Evolutionary conservation across 208 protist genomes (phyloP).

Genomic region (Wallacemonas sp.): DNA sequence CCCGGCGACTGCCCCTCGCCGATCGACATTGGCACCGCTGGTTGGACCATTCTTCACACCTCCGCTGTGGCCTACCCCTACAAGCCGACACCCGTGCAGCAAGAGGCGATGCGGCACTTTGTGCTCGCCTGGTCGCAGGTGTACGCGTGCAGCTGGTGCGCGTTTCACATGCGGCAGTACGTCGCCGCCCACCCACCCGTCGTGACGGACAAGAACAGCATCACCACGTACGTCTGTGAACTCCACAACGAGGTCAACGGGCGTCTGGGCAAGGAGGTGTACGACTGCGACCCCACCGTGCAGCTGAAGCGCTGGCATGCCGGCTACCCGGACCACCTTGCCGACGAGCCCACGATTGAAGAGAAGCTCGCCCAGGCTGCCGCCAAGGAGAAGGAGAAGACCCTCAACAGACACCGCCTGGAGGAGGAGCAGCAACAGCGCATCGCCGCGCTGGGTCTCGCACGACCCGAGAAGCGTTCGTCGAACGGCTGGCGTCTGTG

Average conservation of each 20-base stretch:
- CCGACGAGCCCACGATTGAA: constrained; percentile 54
- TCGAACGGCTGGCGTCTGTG: constrained; percentile 1
- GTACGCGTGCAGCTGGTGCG: constrained; percentile 89
- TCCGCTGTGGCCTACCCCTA: constrained; percentile 86
- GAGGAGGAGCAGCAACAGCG: constrained; percentile 2
- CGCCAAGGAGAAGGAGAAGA: constrained; percentile 10
- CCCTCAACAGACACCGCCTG: neutral
- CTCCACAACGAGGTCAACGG: constrained; percentile 90
- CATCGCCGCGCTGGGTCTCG: constrained; percentile 6
- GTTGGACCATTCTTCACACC: constrained; percentile 89
- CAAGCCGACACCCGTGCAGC: constrained; percentile 54
- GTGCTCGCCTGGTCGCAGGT: constrained; percentile 77
- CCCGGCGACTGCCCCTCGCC: constrained; percentile 33
- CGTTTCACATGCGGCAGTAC: constrained; percentile 87
- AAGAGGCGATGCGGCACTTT: constrained; percentile 74
- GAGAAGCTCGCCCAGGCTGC: constrained; percentile 23
- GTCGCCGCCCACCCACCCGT: constrained; percentile 67
- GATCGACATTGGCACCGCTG: constrained; percentile 65
- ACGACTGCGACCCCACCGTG: constrained; percentile 74
- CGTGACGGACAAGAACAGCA: constrained; percentile 61
- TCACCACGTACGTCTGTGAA: constrained; percentile 88
- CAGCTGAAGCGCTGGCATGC: constrained; percentile 88
- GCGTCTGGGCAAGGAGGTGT: constrained; percentile 67
- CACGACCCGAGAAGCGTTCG: constrained; percentile 3
- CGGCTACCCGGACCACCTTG: constrained; percentile 81